Conservation (phyloP, 2,329 filamentous ascomycete genomes). For the Penicillium sp. region DNA sequence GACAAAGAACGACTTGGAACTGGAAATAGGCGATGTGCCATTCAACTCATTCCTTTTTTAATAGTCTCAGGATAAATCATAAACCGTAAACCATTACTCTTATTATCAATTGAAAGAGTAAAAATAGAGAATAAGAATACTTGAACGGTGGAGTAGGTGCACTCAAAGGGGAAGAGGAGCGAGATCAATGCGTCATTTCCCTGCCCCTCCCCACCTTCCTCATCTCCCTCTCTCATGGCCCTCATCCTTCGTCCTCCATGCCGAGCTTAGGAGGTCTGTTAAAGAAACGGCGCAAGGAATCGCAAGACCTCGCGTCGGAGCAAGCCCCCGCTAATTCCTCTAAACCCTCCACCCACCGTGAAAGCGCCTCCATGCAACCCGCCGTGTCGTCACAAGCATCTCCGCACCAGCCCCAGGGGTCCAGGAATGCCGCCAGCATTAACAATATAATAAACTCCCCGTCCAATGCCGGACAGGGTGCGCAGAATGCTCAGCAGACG, state of each 20-base stretch:
- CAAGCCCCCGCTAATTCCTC: conserved; percentile 23
- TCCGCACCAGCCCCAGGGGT: conserved; percentile 42
- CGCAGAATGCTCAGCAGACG: conserved; percentile 22
- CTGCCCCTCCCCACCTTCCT: conserved; percentile 23
- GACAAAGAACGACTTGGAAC: too few relatives aligned
- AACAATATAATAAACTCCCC: conserved; percentile 73
- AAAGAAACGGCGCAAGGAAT: conserved; percentile 98
- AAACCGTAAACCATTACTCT: too few relatives aligned
- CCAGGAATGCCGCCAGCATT: conserved; percentile 71
- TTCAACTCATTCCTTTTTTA: too few relatives aligned
- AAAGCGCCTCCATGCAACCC: conserved; percentile 36
- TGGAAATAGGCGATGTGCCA: too few relatives aligned
- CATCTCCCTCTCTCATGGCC: conserved; percentile 24
- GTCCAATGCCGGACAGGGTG: conserved; percentile 29
- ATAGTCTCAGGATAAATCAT: too few relatives aligned
- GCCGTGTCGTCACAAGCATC: conserved; percentile 36
- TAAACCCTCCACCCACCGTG: conserved; percentile 19
- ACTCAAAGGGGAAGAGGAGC: neutral
- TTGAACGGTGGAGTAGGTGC: neutral
- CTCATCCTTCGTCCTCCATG: conserved; percentile 54
- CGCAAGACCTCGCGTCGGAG: conserved; percentile 52
- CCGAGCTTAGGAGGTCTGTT: conserved; percentile 84
- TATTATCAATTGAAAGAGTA: neutral
- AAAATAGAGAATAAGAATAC: neutral
- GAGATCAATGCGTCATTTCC: conserved; percentile 27